phyloP scores from a whole-genome alignment of 768 basidiomycete genomes.

The Pseudohyphozyma bogoriensis region DNA sequence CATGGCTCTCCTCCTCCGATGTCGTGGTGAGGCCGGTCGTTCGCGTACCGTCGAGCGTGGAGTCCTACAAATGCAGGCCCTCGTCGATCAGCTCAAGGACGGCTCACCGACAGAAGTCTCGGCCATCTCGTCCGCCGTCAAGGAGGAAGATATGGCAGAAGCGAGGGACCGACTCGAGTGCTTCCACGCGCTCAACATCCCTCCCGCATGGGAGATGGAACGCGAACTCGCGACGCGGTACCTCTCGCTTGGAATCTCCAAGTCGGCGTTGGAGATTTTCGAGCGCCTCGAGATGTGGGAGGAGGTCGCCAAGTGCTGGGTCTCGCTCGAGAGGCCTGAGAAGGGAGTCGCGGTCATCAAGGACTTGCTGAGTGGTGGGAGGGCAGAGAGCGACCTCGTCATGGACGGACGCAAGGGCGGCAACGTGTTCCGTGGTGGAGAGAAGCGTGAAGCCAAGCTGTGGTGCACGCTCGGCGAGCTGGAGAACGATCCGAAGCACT shows the following conservation, averaged over 20 bases:
- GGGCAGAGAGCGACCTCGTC: conserved; percentile 69
- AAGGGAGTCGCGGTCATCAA: conserved; percentile 69
- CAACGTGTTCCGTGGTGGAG: conserved; percentile 45
- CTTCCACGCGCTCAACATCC: conserved; percentile 69
- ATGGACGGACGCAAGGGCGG: conserved; percentile 43
- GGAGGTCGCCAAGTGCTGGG: conserved; percentile 82
- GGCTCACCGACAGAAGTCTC: conserved; percentile 28
- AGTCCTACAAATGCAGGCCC: conserved; percentile 81
- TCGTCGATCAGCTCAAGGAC: conserved; percentile 70
- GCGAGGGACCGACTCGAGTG: conserved; percentile 65
- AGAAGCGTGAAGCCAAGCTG: conserved; percentile 71
- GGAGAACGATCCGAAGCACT: conserved; percentile 62
- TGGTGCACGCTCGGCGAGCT: conserved; percentile 94
- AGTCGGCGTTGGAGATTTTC: conserved; percentile 86
- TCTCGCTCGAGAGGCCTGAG: conserved; percentile 64
- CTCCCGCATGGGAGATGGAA: conserved; percentile 89
- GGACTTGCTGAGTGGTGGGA: conserved; percentile 72
- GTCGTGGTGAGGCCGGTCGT: conserved; percentile 75
- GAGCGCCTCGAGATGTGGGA: conserved; percentile 98
- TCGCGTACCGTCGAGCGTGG: conserved; percentile 89
- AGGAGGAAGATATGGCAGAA: conserved; percentile 48
- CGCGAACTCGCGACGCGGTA: conserved; percentile 76
- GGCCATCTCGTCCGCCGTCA: conserved; percentile 27
- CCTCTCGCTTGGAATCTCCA: conserved; percentile 72
- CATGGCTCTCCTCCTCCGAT: conserved; percentile 86